Conservation (phyloP, 2,329 filamentous ascomycete species). For the Mycosphaerella arachidis region DNA sequence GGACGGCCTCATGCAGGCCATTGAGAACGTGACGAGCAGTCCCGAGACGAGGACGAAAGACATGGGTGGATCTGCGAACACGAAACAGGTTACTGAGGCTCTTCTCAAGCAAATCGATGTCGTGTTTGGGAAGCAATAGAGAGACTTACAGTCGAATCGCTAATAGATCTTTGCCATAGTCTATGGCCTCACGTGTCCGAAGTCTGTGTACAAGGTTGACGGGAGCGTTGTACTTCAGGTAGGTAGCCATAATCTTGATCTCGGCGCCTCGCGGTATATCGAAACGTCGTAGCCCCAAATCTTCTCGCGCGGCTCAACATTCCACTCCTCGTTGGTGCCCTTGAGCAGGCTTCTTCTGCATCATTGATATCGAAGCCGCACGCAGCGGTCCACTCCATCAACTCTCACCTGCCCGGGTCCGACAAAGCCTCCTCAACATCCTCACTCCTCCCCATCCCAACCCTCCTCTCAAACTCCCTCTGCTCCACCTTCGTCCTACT, state of each 20-base stretch:
- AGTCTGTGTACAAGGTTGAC: too few relatives aligned
- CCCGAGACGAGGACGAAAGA: slow-evolving; percentile 53
- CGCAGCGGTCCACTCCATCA: too few relatives aligned
- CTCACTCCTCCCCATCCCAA: slow-evolving; percentile 28
- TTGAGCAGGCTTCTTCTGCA: too few relatives aligned
- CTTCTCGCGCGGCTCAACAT: too few relatives aligned
- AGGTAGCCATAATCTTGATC: too few relatives aligned
- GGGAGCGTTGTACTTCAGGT: too few relatives aligned
- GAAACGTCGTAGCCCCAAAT: too few relatives aligned
- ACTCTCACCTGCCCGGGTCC: slow-evolving; percentile 9
- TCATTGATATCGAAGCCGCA: too few relatives aligned
- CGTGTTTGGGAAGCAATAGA: slow-evolving; percentile 31
- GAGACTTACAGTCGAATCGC: neutral
- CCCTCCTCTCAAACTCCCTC: slow-evolving; percentile 4
- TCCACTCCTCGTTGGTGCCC: too few relatives aligned
- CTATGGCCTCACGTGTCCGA: too few relatives aligned
- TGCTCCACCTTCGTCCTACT: slow-evolving; percentile 38
- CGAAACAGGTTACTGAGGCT: slow-evolving; percentile 56
- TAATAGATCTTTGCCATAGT: neutral
- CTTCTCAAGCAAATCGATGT: slow-evolving; percentile 51
- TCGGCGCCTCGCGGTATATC: too few relatives aligned
- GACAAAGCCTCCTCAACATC: slow-evolving; percentile 6
- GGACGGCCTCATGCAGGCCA: slow-evolving; percentile 53
- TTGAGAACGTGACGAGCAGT: slow-evolving; percentile 57
- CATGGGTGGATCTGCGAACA: slow-evolving; percentile 55